phyloP scores from a whole-genome alignment of 345 rosid genomes.

The Pistacia vera region DNA sequence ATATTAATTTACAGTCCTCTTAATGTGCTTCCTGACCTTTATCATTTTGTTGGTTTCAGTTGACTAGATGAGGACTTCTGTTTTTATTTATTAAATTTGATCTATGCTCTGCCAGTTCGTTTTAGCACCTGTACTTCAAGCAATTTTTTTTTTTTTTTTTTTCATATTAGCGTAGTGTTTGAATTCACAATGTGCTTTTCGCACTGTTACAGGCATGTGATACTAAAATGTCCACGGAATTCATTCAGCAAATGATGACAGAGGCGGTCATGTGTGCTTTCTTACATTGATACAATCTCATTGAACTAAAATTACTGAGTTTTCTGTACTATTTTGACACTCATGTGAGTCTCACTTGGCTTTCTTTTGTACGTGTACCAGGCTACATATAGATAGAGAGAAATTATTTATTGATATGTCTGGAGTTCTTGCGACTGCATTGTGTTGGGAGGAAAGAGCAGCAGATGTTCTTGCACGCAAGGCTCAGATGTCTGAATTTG shows the following conservation, averaged over 20 bases:
- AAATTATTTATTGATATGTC: constrained; percentile 54
- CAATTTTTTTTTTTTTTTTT: neutral
- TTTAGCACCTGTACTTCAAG: neutral
- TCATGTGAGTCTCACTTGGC: constrained; percentile 3
- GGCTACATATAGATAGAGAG: constrained; percentile 71
- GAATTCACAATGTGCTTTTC: neutral
- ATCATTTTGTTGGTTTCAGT: constrained; percentile 4
- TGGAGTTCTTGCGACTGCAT: constrained; percentile 54
- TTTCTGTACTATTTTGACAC: constrained; percentile 9
- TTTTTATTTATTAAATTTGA: neutral
- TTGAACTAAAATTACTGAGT: neutral
- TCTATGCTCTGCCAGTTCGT: neutral
- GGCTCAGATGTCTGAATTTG: constrained; percentile 69
- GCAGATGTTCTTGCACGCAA: constrained; percentile 43
- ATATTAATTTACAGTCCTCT: constrained; percentile 7
- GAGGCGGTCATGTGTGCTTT: constrained; percentile 67
- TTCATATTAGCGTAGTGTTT: neutral
- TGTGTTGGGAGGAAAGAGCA: constrained; percentile 78
- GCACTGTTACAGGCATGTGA: constrained; percentile 50
- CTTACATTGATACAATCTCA: constrained; percentile 21
- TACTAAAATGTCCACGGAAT: constrained; percentile 55
- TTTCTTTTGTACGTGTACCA: constrained; percentile 36
- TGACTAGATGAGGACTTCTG: neutral
- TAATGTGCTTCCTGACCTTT: constrained; percentile 5
- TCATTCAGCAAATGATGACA: constrained; percentile 53